Conservation (phyloP, 108 stramenopile species). For the Cylindrotheca fusiformis region DNA sequence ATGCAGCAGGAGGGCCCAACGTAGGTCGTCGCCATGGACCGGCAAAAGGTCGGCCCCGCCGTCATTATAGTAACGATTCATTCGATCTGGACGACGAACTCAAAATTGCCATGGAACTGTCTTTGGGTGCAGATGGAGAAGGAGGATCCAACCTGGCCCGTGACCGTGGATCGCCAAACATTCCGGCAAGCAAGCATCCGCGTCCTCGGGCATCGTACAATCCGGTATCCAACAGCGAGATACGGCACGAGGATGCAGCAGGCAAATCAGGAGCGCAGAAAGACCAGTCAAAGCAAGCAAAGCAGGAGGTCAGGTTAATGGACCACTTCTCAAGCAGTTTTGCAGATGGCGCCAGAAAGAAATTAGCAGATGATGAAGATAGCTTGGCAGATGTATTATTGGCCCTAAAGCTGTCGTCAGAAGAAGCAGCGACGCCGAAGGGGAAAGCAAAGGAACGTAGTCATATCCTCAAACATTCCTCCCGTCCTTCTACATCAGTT, state of each 20-base stretch:
- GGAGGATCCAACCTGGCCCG: too few relatives aligned
- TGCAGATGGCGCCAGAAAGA: neutral
- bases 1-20: too few relatives aligned
- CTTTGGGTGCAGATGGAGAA: too few relatives aligned
- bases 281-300: too few relatives aligned
- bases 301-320: neutral
- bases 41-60: too few relatives aligned
- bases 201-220: too few relatives aligned
- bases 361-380: neutral
- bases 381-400: constrained; percentile 16
- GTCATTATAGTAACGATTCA: constrained; percentile 5
- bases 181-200: too few relatives aligned
- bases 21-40: too few relatives aligned
- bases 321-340: neutral
- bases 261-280: too few relatives aligned
- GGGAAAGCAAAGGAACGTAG: neutral
- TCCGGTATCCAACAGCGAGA: too few relatives aligned
- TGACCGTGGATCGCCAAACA: too few relatives aligned
- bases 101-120: constrained; percentile 15
- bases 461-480: neutral
- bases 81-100: constrained; percentile 18
- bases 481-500: constrained; percentile 8
- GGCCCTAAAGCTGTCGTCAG: constrained; percentile 19
- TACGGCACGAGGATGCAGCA: too few relatives aligned
- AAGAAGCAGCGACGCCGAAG: constrained; percentile 4